phyloP scores from a whole-genome alignment of 352 stramenopile species.

The Globisporangium paroecandrum region DNA sequence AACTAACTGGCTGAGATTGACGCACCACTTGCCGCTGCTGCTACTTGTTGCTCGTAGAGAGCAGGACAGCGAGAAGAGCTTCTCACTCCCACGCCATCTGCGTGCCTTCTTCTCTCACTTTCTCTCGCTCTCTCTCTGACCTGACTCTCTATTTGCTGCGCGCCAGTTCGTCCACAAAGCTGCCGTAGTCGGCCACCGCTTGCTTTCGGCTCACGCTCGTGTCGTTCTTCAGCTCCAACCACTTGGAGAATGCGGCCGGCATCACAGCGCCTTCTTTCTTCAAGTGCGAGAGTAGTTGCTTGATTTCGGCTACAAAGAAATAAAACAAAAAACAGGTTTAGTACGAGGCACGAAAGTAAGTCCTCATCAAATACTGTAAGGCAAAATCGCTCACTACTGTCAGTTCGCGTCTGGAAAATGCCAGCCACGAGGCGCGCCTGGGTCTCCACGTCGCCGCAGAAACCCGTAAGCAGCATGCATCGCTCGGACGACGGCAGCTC shows the following conservation, averaged over 20 bases:
- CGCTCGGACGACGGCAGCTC: constrained; percentile 53
- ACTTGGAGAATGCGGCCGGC: constrained; percentile 53
- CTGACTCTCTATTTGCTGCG: constrained; percentile 48
- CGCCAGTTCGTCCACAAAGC: constrained; percentile 71
- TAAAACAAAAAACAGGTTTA: constrained; percentile 6
- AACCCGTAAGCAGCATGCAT: constrained; percentile 68
- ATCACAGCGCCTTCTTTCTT: constrained; percentile 58
- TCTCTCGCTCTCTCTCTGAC: background rate
- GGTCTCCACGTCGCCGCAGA: constrained; percentile 61
- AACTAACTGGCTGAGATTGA: background rate
- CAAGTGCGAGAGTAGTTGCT: constrained; percentile 65
- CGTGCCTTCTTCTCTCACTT: background rate
- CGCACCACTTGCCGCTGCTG: background rate
- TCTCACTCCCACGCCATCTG: background rate
- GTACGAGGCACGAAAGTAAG: constrained; percentile 11
- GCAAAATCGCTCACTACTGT: constrained; percentile 37
- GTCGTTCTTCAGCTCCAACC: constrained; percentile 74
- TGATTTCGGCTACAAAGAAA: constrained; percentile 51
- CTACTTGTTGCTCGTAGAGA: background rate
- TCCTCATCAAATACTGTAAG: constrained; percentile 8
- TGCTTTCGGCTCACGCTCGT: constrained; percentile 72
- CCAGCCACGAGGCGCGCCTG: constrained; percentile 56
- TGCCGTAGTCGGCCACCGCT: constrained; percentile 56
- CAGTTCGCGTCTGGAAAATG: constrained; percentile 64
- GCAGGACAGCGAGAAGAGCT: background rate